phyloP scores from a whole-genome alignment of 2,329 filamentous ascomycete species.

The Ascochyta rabiei region DNA sequence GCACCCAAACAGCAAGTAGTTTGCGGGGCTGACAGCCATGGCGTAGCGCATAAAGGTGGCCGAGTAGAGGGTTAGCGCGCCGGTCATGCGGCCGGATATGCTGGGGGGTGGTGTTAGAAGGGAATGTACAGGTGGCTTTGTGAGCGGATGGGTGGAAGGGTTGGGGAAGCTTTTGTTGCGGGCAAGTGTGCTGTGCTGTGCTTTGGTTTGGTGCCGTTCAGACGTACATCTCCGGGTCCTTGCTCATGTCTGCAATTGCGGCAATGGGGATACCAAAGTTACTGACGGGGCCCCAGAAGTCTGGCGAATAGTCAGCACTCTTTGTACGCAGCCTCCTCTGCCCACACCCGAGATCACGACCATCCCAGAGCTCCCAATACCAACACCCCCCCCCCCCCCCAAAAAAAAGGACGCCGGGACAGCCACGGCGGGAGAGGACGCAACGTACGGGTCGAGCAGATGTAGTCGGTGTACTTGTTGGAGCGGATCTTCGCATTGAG shows the following conservation, averaged over 20 bases:
- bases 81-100: constrained; percentile 70
- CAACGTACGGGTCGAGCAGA: constrained; percentile 61
- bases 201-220: no score
- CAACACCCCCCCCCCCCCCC: no score
- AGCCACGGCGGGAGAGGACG: background rate
- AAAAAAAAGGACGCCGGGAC: background rate
- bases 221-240: constrained; percentile 59
- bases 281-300: constrained; percentile 59
- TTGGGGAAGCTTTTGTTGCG: background rate
- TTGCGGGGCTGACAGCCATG: constrained; percentile 66
- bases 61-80: constrained; percentile 65
- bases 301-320: constrained; percentile 38
- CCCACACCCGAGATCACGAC: no score
- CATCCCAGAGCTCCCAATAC: no score
- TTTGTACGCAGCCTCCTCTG: background rate
- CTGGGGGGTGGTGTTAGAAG: constrained; percentile 45
- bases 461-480: constrained; percentile 58
- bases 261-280: constrained; percentile 62
- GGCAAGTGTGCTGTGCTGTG: background rate
- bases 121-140: background rate
- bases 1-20: constrained; percentile 72
- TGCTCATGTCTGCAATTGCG: constrained; percentile 60
- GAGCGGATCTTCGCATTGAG: constrained; percentile 60
- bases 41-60: constrained; percentile 71
- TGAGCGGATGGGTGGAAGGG: background rate